Evolutionary conservation across 73 alveolate genomes (phyloP), one percentile per base, ranked within the genome.

Genomic region (Paramecium caudatum): DNA sequence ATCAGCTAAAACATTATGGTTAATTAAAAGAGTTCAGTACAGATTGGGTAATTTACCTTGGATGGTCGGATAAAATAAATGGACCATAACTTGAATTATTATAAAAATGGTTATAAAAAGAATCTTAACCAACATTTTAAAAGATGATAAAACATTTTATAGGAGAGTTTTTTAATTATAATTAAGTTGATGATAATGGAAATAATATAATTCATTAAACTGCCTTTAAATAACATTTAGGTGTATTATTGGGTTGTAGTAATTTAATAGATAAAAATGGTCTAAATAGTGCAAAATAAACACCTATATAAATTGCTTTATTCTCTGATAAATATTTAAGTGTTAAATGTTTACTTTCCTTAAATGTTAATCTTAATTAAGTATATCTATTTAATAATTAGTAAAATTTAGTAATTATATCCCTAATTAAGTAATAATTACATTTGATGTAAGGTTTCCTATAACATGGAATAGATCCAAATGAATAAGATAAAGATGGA

Each of bases 1-100:
- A 55, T 23, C 46, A 55, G 30, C 30, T 55, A 55, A 55, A 55
- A 55, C 30, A 55, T 12, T 55, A 23, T 10, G 23, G 25, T 3
- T 55, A 55, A 55, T 55, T 55, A 55, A 55, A 55, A 23, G 80
- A 55, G 80, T 55, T 55, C 80, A 55, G 80, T 55, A 55, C 30
- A 27, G 80, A 55, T 15, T 55, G 80, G 80, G 80, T 55, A 10
- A 10, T 9, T 55, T 55, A 55, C 30, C 30, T 55, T 16, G 80
- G 80, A 10, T 55, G 80, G 80, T 9, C 23, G 8, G 15, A 55
- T 0, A 55, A 43, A 12, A 55, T 55, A 0, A 9, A 55, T 19
- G 80, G 80, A 0, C 13, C 23, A 0, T 23, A 19, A 10, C 12
- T 55, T 13, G 80, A 55, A 55, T 19, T 27, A 55, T 55, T 55